These are phyloP conservation scores for Aspergillus homomorphus DNA, from an alignment of 495 filamentous ascomycete genomes.

Conservation along the genomic window DNA sequence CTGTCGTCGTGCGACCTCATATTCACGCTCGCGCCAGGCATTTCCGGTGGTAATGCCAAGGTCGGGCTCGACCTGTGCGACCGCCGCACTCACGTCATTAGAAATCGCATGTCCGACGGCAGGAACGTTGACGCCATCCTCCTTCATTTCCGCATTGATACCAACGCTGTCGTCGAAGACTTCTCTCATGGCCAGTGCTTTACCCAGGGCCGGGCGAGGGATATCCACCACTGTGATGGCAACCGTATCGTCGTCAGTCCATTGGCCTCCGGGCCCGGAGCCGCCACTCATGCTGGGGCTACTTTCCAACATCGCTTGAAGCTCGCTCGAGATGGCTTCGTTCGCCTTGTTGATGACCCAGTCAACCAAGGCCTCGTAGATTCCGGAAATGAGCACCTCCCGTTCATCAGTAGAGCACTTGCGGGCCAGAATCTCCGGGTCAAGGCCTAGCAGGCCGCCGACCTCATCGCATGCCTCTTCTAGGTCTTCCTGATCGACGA, in stretches of 20 bases:
- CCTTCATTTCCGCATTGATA: conserved; percentile 95
- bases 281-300: conserved; percentile 53
- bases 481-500: conserved; percentile 80
- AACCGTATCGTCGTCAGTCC: conserved; percentile 75
- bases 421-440: conserved; percentile 76
- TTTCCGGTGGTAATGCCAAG: conserved; percentile 70
- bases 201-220: conserved; percentile 73
- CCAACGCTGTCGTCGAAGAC: conserved; percentile 90
- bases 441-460: conserved; percentile 76
- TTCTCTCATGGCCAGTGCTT: conserved; percentile 78
- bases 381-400: conserved; percentile 72
- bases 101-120: conserved; percentile 71
- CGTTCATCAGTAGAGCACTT: conserved; percentile 82
- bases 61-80: conserved; percentile 75
- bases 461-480: conserved; percentile 90
- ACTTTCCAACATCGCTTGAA: conserved; percentile 64
- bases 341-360: conserved; percentile 91
- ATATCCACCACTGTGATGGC: conserved; percentile 86
- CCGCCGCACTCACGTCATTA: conserved; percentile 78
- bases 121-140: conserved; percentile 76
- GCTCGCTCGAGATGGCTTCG: conserved; percentile 74
- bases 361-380: conserved; percentile 94
- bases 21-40: conserved; percentile 66
- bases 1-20: conserved; percentile 76
- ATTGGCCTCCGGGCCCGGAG: conserved; percentile 55